Evolutionary conservation across 805 yeast species (phyloP).

Genomic region (Kuraishia cidri): DNA sequence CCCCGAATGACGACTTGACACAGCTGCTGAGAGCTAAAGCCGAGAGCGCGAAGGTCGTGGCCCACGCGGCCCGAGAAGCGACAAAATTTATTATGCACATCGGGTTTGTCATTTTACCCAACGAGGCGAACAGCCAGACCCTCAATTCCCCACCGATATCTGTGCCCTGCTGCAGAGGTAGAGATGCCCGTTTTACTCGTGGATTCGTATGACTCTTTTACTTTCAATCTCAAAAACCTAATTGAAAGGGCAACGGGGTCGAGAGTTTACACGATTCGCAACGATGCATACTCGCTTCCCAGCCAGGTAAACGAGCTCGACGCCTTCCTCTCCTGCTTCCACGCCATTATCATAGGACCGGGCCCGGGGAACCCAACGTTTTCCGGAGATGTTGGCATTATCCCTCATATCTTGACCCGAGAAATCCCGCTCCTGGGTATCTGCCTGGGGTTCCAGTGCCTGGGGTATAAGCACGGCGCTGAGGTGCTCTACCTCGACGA

Average conservation of each 20-base stretch:
- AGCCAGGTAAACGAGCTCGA: constrained; percentile 24
- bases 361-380: constrained; percentile 90
- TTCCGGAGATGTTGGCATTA: constrained; percentile 61
- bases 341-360: constrained; percentile 84
- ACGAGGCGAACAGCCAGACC: no score
- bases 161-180: no score
- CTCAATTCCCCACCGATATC: no score
- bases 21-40: no score
- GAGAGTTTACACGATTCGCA: constrained; percentile 49
- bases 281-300: constrained; percentile 39
- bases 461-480: constrained; percentile 56
- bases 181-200: constrained; percentile 53
- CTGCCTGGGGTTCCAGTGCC: constrained; percentile 86
- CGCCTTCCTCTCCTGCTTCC: constrained; percentile 40
- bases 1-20: no score
- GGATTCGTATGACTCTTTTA: constrained; percentile 94
- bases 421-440: constrained; percentile 76
- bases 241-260: constrained; percentile 42
- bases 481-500: constrained; percentile 38
- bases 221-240: constrained; percentile 67
- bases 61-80: no score
- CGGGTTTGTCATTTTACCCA: no score
- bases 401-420: constrained; percentile 41
- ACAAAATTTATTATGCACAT: no score
- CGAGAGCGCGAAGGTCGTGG: no score